A percentile compares a stretch with the other conserved stretches of the same genome.
Evolutionary conservation across 805 yeast species (phyloP).

Genomic region (Candida pini): DNA sequence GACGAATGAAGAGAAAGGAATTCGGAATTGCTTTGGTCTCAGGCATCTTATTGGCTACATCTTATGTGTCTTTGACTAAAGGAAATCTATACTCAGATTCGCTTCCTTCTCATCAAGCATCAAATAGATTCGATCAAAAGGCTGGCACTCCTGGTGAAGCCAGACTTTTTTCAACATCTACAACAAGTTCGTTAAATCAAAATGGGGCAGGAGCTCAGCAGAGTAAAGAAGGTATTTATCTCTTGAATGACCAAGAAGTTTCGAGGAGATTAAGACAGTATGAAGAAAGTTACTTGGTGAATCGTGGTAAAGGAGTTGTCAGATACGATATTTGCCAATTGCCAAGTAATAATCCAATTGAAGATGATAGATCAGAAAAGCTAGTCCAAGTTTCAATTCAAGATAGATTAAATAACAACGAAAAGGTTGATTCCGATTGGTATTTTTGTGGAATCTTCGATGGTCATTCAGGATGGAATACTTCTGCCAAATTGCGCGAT

Average conservation of each 20-base stretch:
- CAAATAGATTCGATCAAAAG: constrained; percentile 10
- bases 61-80: constrained; percentile 27
- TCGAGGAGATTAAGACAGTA: constrained; percentile 58
- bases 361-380: constrained; percentile 86
- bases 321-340: constrained; percentile 88
- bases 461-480: constrained; percentile 97
- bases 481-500: constrained; percentile 80
- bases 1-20: constrained; percentile 25
- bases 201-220: constrained; percentile 33
- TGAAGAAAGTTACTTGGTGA: constrained; percentile 77
- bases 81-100: constrained; percentile 27
- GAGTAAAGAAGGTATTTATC: constrained; percentile 48
- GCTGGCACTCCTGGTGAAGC: constrained; percentile 8
- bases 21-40: constrained; percentile 27
- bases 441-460: constrained; percentile 94
- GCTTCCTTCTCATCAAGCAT: constrained; percentile 10
- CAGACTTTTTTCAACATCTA: constrained; percentile 35
- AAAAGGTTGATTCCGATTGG: constrained; percentile 58
- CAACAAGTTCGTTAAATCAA: constrained; percentile 34
- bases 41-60: constrained; percentile 29
- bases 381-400: constrained; percentile 70
- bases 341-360: constrained; percentile 89
- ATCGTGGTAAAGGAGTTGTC: constrained; percentile 80
- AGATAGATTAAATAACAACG: constrained; percentile 46
- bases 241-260: constrained; percentile 66